Evolutionary conservation across 192 early-diverging fungal species (phyloP), one percentile per base, ranked within the genome.

Genomic region (Piromyces sp.): DNA sequence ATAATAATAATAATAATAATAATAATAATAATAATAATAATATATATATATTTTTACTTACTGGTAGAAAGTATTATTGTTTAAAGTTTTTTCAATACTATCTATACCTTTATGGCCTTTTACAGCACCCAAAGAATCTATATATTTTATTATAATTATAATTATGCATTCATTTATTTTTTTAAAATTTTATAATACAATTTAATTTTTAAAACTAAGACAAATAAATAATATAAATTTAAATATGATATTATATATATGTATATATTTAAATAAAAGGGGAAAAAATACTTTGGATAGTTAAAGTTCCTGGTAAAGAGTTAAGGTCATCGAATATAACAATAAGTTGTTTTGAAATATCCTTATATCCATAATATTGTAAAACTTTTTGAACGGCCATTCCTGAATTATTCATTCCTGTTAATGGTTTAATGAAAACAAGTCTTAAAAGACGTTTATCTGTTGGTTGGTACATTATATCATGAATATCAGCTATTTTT

Each of bases 271-370:
- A 38, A 38, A 38, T 14, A 14, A 38, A 38, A 14, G 14, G 14
- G 14, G 1, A 38, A 14, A 38, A 15, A 14, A 22, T 83, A 90
- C 89, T 86, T 85, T 91, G 90, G n/a, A 92, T 85, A 58, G 87
- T 84, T 30, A 92, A 82, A 5, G 88, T 80, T 16, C 90, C 91
- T 3, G 89, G 90, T 30, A 90, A 82, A 28, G 89, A 89, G 51
- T 91, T 89, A 16, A 91, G 83, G 80, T 92, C 90, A 79, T 92
- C 91, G 19, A 85, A 90, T 11, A 90, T 85, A 22, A 90, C 90
- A 40, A 92, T 87, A 22, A 92, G 28, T 81, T 87, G 88, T 84
- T 88, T 88, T 12, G 84, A 30, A 28, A 84, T 68, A 80, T 91
- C 86, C 1, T 81, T 86, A 17, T 90, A 80, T 9, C 80, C 82